Conservation (phyloP, 805 yeast genomes). For the Barnettozyma sucrosica region DNA sequence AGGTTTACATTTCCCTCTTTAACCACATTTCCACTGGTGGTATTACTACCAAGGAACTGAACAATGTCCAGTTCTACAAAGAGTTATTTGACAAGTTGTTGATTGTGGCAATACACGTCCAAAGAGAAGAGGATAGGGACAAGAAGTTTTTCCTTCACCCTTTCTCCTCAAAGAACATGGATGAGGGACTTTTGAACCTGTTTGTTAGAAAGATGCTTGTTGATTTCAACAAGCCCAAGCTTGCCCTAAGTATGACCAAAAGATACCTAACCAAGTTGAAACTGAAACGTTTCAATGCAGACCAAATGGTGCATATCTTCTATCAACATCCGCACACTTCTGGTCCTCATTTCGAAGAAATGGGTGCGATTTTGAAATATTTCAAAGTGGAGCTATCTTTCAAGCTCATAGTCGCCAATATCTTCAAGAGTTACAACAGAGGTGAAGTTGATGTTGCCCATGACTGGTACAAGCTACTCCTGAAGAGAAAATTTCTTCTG, state of each 20-base stretch:
- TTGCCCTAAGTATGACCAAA: constrained; percentile 16
- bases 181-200: constrained; percentile 14
- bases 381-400: constrained; percentile 7
- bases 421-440: constrained; percentile 7
- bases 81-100: constrained; percentile 1
- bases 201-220: constrained; percentile 13
- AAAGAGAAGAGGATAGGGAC: constrained; percentile 3
- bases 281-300: constrained; percentile 7
- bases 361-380: constrained; percentile 4
- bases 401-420: constrained; percentile 4
- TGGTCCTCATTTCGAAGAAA: not conserved
- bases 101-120: not conserved
- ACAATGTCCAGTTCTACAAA: not conserved
- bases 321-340: not conserved
- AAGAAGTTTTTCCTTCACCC: constrained; percentile 11
- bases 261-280: constrained; percentile 7
- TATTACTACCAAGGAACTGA: not conserved
- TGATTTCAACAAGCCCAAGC: constrained; percentile 7
- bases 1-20: constrained; percentile 15
- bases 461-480: constrained; percentile 10
- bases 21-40: constrained; percentile 10
- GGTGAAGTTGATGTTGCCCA: constrained; percentile 6
- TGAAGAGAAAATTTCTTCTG: constrained; percentile 1
- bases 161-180: constrained; percentile 10
- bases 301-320: constrained; percentile 2